These are phyloP conservation scores for Hypoxylon fragiforme DNA, from an alignment of 495 filamentous ascomycete species.

Conservation along the genomic window DNA sequence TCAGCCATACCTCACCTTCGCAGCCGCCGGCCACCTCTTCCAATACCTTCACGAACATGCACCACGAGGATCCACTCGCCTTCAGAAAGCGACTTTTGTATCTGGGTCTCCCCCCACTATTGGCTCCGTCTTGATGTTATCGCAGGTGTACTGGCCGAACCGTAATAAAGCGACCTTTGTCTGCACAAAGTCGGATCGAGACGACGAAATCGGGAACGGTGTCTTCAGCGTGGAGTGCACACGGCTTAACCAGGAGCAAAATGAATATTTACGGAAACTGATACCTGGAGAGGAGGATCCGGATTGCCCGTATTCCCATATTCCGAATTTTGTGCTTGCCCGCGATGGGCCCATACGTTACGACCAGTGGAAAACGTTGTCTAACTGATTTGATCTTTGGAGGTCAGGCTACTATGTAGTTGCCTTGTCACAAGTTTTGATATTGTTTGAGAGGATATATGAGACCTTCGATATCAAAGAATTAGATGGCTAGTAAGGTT, in stretches of 20 bases:
- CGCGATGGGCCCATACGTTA: background rate
- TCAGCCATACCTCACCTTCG: constrained; percentile 3
- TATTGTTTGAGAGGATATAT: too few species aligned
- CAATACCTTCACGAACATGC: background rate
- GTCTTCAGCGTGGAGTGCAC: background rate
- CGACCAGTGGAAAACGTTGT: too few species aligned
- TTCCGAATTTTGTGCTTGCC: background rate
- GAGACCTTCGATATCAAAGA: too few species aligned
- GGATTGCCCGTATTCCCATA: background rate
- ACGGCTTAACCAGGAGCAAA: background rate
- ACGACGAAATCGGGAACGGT: background rate
- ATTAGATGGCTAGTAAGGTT: too few species aligned
- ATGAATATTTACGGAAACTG: background rate
- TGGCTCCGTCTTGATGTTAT: background rate
- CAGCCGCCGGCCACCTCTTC: background rate
- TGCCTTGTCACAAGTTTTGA: too few species aligned
- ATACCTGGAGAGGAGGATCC: background rate
- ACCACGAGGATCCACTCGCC: background rate
- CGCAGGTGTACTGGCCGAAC: background rate
- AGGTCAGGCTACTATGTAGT: too few species aligned
- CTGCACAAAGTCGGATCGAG: constrained; percentile 1
- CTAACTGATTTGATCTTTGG: too few species aligned
- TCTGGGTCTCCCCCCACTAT: background rate
- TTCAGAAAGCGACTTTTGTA: background rate
- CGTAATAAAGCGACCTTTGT: background rate